Base-by-base conservation (phyloP, 768 basidiomycete genomes). In the Leucocoprinus sp. region DNA sequence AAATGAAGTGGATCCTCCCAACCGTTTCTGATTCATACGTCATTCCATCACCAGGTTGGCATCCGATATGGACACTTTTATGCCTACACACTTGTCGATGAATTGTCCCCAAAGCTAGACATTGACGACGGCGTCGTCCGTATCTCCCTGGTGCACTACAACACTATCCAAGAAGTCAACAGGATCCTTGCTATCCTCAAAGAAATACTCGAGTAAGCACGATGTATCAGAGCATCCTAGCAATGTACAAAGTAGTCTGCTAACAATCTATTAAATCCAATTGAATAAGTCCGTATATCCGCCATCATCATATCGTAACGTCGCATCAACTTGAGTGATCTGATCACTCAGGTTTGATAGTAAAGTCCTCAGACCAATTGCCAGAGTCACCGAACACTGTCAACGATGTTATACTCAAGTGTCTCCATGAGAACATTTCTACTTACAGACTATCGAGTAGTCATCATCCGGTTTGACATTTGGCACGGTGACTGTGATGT, bases 31-130 rank as follows among this genome's bases (percentile, higher is more conserved):
- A 17, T 23, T 28, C 26, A 27, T 17, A 34, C 5, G 22, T 15
- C n/a, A 8, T 1, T 8, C 17, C 8, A 4, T 9, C n/a, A 45
- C 18, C 52, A 89, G 86, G 72, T 86, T 37, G 86, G 86, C 0
- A 83, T 89, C 48, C 80, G 83, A 17, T 85, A 74, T 47, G 86
- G 86, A 1, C 80, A 89, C 57, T 87, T 82, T 56, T 87, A 88
- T 55, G 84, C 86, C 2, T 82, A 82, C 55, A 77, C 75, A 0
- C 63, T 86, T 12, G 61, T 84, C 7, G 64, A 70, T 5, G 61
- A 64, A 21, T 62, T 84, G 7, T 58, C 57, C 14, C 82, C 83
- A 6, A 76, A 75, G 50, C 49, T 84, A 36, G 75, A 83, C 53
- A 57, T 68, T 0, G 66, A 71, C 0, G 84, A 87, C 48, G 84